Evolutionary conservation across 352 stramenopile genomes (phyloP), one percentile per base, ranked within the genome.

Genomic region (Pythium grandisporangium): DNA sequence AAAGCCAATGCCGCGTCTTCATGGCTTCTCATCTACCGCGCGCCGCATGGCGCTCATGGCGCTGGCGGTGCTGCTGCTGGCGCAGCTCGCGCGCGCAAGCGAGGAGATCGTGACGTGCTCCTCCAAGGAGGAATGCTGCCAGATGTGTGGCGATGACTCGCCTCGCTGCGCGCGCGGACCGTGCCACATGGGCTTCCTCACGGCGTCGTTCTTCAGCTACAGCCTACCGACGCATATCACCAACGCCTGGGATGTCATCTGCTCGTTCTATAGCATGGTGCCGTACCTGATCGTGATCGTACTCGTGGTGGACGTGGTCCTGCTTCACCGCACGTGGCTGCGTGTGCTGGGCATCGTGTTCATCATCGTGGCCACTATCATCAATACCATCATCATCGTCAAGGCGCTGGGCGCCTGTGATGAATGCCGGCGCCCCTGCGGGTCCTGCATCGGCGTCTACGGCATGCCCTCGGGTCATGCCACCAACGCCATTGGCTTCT

Each of bases 391-490:
- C 4, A 45, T 72, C 34, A 54, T 73, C 39, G 62, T 80, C 34
- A 62, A 53, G 38, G 55, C 37, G 17, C 46, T 76, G 3, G 67
- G 67, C 19, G 51, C 64, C 16, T 80, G 67, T 42, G 57, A 26
- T 22, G 56, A 73, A 23, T 80, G 67, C 33, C 23, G 42, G 25
- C 64, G 67, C 1, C 67, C 67, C 13, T 80, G 67, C 37, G 67
- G 65, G 24, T 52, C 55, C 40, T 80, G 64, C 26, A 45, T 80
- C 16, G 51, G 40, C 13, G 69, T 46, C 47, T 71, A 70, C 17
- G 64, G 67, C 6, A 70, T 80, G 45, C 67, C 67, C 5, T 80
- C 67, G n/a, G 64, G 67, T 16, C 67, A 80, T 45, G 53, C 67
- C 21, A 59, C 64, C 5, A 74, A 71, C 40, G 43, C 67, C 25